Conservation (phyloP, 352 stramenopile genomes). For the Phytophthora tentaculata region DNA sequence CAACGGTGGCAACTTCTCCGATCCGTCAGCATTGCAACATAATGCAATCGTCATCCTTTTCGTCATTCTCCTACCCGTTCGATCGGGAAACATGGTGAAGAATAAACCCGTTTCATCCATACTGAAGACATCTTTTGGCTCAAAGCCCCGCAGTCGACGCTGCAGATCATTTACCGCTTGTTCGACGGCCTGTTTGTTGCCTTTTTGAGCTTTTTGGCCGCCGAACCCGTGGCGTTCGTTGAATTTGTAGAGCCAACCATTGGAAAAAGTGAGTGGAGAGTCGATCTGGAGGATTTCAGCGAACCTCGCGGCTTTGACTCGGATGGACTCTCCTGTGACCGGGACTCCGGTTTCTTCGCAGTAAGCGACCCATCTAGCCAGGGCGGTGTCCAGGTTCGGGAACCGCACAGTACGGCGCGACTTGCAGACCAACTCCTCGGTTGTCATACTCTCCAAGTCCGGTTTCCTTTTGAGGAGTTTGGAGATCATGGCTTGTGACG, state of each 20-base stretch:
- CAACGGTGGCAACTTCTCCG: conserved; percentile 36
- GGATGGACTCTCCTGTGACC: conserved; percentile 35
- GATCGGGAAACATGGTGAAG: conserved; percentile 33
- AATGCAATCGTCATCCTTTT: conserved; percentile 37
- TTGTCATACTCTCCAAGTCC: conserved; percentile 32
- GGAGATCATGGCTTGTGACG: conserved; percentile 42
- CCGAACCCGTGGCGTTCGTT: conserved; percentile 39
- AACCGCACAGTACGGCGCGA: conserved; percentile 31
- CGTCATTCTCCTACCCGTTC: conserved; percentile 24
- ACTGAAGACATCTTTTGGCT: conserved; percentile 26
- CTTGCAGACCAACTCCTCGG: conserved; percentile 34
- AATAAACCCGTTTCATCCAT: conserved; percentile 40
- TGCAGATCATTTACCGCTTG: conserved; percentile 20
- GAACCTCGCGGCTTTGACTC: conserved; percentile 29
- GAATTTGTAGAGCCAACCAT: conserved; percentile 46
- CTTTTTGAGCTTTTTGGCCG: conserved; percentile 14
- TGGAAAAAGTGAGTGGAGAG: conserved; percentile 30
- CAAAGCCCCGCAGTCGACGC: conserved; percentile 19
- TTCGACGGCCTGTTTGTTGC: conserved; percentile 7
- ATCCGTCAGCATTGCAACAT: conserved; percentile 42
- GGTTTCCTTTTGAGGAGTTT: conserved; percentile 42
- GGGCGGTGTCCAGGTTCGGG: conserved; percentile 30
- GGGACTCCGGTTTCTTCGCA: conserved; percentile 32
- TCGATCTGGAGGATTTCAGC: conserved; percentile 30
- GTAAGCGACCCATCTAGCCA: conserved; percentile 37